Evolutionary conservation across 768 basidiomycete genomes (phyloP).

Genomic region (Cyclocybe aegerita): DNA sequence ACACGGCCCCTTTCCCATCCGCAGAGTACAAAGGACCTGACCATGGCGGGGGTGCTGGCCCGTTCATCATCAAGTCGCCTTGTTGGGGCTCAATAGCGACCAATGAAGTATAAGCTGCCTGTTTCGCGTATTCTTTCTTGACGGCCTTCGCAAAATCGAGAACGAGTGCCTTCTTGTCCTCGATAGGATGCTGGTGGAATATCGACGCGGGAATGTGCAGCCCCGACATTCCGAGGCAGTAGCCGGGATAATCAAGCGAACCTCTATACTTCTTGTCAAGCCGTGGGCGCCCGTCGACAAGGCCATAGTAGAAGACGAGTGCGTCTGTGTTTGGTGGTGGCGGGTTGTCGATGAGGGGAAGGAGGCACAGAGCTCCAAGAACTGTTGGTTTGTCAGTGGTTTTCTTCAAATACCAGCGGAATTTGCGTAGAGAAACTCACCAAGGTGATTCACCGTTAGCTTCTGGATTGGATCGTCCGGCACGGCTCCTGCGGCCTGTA

Average conservation of each 20-base stretch:
- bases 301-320: constrained; percentile 15
- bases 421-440: background rate
- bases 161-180: constrained; percentile 11
- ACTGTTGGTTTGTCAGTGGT: background rate
- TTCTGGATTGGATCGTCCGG: constrained; percentile 6
- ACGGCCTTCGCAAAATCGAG: constrained; percentile 13
- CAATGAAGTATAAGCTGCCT: constrained; percentile 13
- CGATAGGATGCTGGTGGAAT: constrained; percentile 8
- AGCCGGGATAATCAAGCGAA: constrained; percentile 14
- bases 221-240: constrained; percentile 16
- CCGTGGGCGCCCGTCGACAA: constrained; percentile 16
- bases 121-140: constrained; percentile 15
- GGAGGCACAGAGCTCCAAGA: constrained; percentile 13
- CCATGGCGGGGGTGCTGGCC: constrained; percentile 13
- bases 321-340: constrained; percentile 9
- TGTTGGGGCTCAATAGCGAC: constrained; percentile 16
- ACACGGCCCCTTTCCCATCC: constrained; percentile 14
- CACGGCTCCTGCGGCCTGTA: constrained; percentile 10
- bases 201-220: constrained; percentile 11
- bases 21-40: constrained; percentile 14
- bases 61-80: constrained; percentile 12
- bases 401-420: background rate
- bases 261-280: constrained; percentile 13
- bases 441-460: constrained; percentile 18
- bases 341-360: constrained; percentile 16